phyloP scores from a whole-genome alignment of 1,139 yeast genomes.

The Oligophagozyma castellii region DNA sequence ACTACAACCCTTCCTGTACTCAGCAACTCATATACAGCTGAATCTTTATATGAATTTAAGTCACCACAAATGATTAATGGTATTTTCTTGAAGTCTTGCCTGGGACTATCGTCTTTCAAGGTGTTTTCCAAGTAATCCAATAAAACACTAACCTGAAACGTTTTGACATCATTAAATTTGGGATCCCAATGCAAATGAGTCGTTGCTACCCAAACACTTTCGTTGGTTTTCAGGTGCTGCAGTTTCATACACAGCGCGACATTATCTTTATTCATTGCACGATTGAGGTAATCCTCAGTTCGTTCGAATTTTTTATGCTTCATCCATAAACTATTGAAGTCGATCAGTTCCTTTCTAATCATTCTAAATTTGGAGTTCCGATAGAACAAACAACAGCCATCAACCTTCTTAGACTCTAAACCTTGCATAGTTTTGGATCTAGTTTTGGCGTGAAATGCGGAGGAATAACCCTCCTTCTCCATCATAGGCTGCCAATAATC shows the following conservation, averaged over 20 bases:
- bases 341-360: slow-evolving; percentile 60
- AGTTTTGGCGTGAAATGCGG: slow-evolving; percentile 74
- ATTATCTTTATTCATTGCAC: slow-evolving; percentile 93
- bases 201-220: slow-evolving; percentile 61
- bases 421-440: slow-evolving; percentile 88
- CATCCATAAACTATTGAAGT: slow-evolving; percentile 80
- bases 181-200: slow-evolving; percentile 99
- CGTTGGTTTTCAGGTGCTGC: slow-evolving; percentile 61
- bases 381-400: slow-evolving; percentile 93
- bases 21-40: slow-evolving; percentile 87
- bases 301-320: slow-evolving; percentile 80
- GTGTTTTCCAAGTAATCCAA: slow-evolving; percentile 75
- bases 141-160: slow-evolving; percentile 86
- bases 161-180: slow-evolving; percentile 86
- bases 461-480: slow-evolving; percentile 63
- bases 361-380: slow-evolving; percentile 55
- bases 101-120: slow-evolving; percentile 25
- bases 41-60: slow-evolving; percentile 74
- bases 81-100: slow-evolving; percentile 43
- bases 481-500: slow-evolving; percentile 76
- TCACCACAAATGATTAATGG: slow-evolving; percentile 89
- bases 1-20: slow-evolving; percentile 62
- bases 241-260: slow-evolving; percentile 73
- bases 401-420: slow-evolving; percentile 75
- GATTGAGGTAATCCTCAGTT: slow-evolving; percentile 86